Conservation (phyloP, 495 filamentous ascomycete species). For the Chaetomium fimeti region DNA sequence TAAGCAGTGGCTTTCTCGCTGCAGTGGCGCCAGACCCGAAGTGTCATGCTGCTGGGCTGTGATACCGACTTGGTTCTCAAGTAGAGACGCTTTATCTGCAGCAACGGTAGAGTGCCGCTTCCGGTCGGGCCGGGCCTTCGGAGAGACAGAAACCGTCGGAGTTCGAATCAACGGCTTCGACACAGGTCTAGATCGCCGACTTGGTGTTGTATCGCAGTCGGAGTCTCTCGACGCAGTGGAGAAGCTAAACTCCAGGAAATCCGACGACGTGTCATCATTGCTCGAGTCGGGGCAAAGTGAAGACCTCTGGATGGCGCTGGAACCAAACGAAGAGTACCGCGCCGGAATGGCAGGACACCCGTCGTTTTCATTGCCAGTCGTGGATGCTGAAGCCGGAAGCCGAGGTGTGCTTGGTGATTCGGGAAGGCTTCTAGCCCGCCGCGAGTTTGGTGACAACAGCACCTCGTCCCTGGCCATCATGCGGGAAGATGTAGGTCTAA, state of each 20-base stretch:
- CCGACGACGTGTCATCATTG: constrained; percentile 19
- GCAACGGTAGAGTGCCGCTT: constrained; percentile 15
- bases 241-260: constrained; percentile 32
- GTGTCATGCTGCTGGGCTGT: constrained; percentile 24
- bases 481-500: constrained; percentile 46
- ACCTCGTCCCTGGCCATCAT: constrained; percentile 49
- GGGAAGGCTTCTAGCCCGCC: constrained; percentile 44
- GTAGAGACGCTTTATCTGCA: neutral
- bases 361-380: neutral
- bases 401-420: constrained; percentile 30
- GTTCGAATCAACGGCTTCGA: constrained; percentile 21
- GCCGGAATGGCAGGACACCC: constrained; percentile 22
- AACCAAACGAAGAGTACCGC: constrained; percentile 23
- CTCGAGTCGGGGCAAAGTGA: neutral
- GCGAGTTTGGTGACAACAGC: constrained; percentile 23
- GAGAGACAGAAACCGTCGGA: constrained; percentile 26
- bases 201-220: constrained; percentile 9
- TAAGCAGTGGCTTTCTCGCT: constrained; percentile 10
- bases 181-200: constrained; percentile 21
- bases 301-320: neutral
- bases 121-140: constrained; percentile 21
- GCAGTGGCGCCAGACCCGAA: neutral
- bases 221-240: neutral
- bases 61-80: constrained; percentile 17
- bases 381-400: neutral